A percentile compares a stretch with the other conserved stretches of the same genome.
phyloP scores from a whole-genome alignment of 2,329 filamentous ascomycete species.

The Aureobasidium sp. region DNA sequence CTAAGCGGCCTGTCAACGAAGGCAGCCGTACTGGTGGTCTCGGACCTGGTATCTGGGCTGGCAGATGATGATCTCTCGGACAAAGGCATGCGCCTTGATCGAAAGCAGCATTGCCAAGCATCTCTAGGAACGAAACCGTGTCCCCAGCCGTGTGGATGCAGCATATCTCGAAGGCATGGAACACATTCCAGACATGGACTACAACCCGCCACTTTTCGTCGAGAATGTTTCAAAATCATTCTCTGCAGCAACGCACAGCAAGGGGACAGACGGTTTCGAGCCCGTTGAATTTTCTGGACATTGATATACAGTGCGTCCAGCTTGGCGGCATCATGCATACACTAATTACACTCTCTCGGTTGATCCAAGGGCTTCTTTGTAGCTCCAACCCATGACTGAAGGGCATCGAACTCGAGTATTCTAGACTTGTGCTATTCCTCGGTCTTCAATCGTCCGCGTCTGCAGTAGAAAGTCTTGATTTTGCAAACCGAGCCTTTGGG shows the following conservation, averaged over 20 bases:
- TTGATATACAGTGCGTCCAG: not conserved
- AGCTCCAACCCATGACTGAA: not conserved
- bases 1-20: constrained; percentile 71
- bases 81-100: not conserved
- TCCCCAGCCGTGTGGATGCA: not conserved
- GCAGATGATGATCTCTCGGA: constrained; percentile 20
- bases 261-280: not conserved
- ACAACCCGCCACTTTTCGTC: not conserved
- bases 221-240: not conserved
- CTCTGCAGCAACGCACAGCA: not conserved
- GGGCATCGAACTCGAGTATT: not conserved
- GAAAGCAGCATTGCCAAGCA: not conserved
- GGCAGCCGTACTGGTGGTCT: constrained; percentile 38
- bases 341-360: not conserved
- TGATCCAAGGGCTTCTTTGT: not conserved
- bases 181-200: not conserved
- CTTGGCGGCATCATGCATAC: constrained; percentile 2
- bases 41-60: constrained; percentile 28
- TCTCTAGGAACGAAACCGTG: not conserved
- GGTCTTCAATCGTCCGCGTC: not conserved
- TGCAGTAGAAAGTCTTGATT: not conserved
- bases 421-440: no score
- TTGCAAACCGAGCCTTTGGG: not conserved
- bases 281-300: not conserved
- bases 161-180: not conserved